Conservation (phyloP, 441 rosid species). For the Erodium chrysanthum region DNA sequence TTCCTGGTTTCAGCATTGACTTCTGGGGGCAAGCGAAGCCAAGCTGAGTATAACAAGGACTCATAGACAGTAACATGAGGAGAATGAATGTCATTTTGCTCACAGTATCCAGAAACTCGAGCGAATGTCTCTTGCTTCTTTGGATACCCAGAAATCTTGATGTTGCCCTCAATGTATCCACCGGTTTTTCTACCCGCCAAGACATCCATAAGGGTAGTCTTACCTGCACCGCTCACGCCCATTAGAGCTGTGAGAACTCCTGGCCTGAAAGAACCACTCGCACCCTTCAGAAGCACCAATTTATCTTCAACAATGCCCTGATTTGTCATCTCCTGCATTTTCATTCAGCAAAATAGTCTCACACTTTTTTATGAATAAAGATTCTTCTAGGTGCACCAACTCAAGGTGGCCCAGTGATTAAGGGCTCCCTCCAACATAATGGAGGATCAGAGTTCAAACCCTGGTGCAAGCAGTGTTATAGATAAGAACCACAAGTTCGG, state of each 20-base stretch:
- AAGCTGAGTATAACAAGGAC: no score
- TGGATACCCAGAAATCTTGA: conserved; percentile 52
- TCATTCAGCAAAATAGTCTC: background rate
- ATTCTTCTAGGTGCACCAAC: no score
- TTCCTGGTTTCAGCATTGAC: no score
- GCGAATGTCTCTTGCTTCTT: conserved; percentile 64
- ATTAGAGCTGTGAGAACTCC: conserved; percentile 27
- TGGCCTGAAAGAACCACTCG: conserved; percentile 84
- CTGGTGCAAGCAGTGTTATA: no score
- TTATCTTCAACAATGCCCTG: conserved; percentile 47
- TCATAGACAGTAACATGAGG: no score
- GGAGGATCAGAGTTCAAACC: no score
- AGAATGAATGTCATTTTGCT: no score
- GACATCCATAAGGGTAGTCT: conserved; percentile 71
- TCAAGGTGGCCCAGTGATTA: no score
- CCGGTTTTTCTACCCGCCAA: conserved; percentile 63
- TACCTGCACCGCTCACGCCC: conserved; percentile 93
- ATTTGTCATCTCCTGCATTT: conserved; percentile 44
- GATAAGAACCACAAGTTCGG: no score
- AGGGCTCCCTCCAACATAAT: no score
- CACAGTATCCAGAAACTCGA: conserved; percentile 61
- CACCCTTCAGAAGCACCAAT: conserved; percentile 55
- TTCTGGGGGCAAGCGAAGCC: no score
- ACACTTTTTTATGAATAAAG: background rate
- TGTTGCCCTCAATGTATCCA: conserved; percentile 50